These are phyloP conservation scores for Acrodontium crateriforme DNA, from an alignment of 2,329 filamentous ascomycete genomes.

Conservation along the genomic window DNA sequence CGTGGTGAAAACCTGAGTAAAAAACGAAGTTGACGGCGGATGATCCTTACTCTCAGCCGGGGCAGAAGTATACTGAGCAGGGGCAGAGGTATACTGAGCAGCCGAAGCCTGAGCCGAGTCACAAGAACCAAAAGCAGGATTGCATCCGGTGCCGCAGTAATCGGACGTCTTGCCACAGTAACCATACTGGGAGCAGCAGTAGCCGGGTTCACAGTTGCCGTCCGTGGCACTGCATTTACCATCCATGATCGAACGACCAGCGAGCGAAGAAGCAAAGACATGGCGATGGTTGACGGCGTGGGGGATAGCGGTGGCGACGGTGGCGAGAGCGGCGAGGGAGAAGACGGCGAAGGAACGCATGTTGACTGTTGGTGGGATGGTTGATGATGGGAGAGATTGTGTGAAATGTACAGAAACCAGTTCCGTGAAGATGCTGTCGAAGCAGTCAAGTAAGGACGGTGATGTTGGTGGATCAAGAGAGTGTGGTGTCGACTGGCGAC, in stretches of 20 bases:
- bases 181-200: conserved; percentile 11
- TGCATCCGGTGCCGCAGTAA: conserved; percentile 14
- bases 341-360: conserved; percentile 4
- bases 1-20: background rate
- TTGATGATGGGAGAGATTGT: too few relatives aligned
- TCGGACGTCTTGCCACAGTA: conserved; percentile 10
- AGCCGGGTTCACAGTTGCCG: conserved; percentile 8
- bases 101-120: conserved; percentile 1
- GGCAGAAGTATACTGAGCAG: background rate
- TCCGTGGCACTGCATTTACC: conserved; percentile 9
- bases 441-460: too few relatives aligned
- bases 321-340: conserved; percentile 6
- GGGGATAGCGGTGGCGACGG: conserved; percentile 9
- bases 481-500: too few relatives aligned
- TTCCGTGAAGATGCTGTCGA: too few relatives aligned
- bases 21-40: too few relatives aligned
- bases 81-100: background rate
- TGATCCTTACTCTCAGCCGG: too few relatives aligned
- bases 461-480: too few relatives aligned
- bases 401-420: too few relatives aligned
- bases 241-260: conserved; percentile 5
- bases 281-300: conserved; percentile 4
- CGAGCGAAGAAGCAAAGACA: conserved; percentile 1
- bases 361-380: conserved; percentile 1
- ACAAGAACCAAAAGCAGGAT: conserved; percentile 13